phyloP scores from a whole-genome alignment of 2,329 filamentous ascomycete genomes.

The Orbilia javanica region DNA sequence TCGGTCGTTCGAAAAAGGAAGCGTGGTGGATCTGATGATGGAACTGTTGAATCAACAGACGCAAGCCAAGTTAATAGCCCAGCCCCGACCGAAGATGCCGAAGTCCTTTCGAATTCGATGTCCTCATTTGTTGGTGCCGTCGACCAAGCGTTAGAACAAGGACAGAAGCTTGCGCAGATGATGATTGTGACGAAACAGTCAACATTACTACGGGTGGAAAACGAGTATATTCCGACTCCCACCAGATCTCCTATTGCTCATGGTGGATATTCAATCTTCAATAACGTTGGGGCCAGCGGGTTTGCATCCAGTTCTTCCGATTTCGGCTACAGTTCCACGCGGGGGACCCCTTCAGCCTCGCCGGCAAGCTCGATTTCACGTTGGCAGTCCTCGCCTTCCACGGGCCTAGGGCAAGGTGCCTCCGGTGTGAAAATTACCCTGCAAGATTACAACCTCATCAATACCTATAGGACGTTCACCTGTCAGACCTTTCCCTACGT shows the following conservation, averaged over 20 bases:
- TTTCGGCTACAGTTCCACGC: neutral
- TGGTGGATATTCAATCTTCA: neutral
- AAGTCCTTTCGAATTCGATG: neutral
- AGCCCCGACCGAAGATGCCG: conserved; percentile 1
- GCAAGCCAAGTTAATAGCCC: neutral
- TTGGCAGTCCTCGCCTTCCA: conserved; percentile 49
- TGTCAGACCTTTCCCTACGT: conserved; percentile 46
- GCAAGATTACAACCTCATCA: conserved; percentile 46
- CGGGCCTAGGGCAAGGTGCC: conserved; percentile 16
- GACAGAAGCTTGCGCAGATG: conserved; percentile 36
- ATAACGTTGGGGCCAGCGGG: neutral
- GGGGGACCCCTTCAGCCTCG: neutral
- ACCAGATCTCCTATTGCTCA: neutral
- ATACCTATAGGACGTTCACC: conserved; percentile 33
- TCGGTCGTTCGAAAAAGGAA: conserved; percentile 21
- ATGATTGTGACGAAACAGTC: conserved; percentile 23
- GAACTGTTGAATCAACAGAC: neutral
- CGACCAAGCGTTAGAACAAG: conserved; percentile 19
- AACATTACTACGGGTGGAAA: conserved; percentile 24
- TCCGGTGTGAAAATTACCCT: conserved; percentile 17
- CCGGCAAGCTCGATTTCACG: conserved; percentile 6
- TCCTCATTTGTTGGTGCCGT: neutral
- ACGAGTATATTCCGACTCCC: conserved; percentile 22
- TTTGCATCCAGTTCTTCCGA: neutral
- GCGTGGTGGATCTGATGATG: neutral